Evolutionary conservation across 192 early-diverging fungal species (phyloP).

Genomic region (Entomortierella parvispora): DNA sequence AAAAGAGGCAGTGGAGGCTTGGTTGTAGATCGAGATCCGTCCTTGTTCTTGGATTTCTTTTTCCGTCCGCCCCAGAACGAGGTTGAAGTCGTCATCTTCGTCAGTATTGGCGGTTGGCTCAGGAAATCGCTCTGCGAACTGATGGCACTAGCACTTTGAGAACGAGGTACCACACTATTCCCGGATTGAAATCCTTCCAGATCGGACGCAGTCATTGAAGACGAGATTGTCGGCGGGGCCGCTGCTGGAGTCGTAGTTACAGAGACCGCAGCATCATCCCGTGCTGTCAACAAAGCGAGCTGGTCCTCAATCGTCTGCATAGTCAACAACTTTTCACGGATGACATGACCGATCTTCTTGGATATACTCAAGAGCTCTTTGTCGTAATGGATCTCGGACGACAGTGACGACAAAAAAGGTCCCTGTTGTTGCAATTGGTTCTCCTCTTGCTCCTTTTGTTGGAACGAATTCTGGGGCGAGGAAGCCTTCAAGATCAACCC

Average conservation of each 20-base stretch:
- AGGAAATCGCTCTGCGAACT: slow-evolving; percentile 41
- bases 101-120: too few species aligned
- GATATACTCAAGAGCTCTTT: slow-evolving; percentile 48
- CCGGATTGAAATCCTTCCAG: too few species aligned
- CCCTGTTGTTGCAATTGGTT: too few species aligned
- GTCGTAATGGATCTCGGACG: slow-evolving; percentile 14
- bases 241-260: too few species aligned
- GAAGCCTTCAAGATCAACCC: slow-evolving; percentile 25
- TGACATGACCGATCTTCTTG: slow-evolving; percentile 54
- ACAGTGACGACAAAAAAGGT: too few species aligned
- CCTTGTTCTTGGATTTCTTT: slow-evolving; percentile 37
- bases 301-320: slow-evolving; percentile 47
- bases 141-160: slow-evolving; percentile 43
- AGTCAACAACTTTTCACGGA: slow-evolving; percentile 41
- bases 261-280: slow-evolving; percentile 15
- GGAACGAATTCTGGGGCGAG: too few species aligned
- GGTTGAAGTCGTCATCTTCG: background rate
- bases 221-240: background rate
- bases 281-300: slow-evolving; percentile 15
- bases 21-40: slow-evolving; percentile 14
- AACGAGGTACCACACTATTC: slow-evolving; percentile 7
- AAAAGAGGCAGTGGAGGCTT: slow-evolving; percentile 36
- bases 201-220: too few species aligned
- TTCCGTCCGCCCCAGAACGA: slow-evolving; percentile 37
- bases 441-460: background rate